Evolutionary conservation across 805 yeast genomes (phyloP), one percentile per base, ranked within the genome.

Genomic region (Ogataea degrootiae): DNA sequence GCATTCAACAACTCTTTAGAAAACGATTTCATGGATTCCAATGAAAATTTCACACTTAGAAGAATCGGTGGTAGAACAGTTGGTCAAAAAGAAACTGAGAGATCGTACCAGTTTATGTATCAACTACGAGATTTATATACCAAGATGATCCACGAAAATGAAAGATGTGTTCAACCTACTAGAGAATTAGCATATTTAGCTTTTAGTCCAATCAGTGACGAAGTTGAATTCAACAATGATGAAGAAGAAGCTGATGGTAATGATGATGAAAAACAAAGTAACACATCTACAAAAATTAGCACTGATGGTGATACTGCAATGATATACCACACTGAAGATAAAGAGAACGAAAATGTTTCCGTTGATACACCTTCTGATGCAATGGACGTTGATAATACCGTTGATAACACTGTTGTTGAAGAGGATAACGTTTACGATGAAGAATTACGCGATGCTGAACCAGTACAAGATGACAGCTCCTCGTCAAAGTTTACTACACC

Each of bases 11-110:
- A 66, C 21, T 58, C 65, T 7, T 51, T 59, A 16, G 57, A 55
- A 37, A 47, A 49, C 41, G 56, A 54, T 31, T 47, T 47, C 12
- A 70, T 65, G 41, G 57, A 63, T 12, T 62, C 52, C 12, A 58
- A 64, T 37, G 70, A 65, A 1, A 58, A 70, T 2, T 69, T 66
- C 46, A 52, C 61, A 22, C 61, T 67, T 22, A 79, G 96, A 58
- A 82, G 95, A 60, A 85, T 92, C 46, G 97, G 97, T 37, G 97
- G 97, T 2, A 74, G 97, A 45, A 73, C 70, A 21, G 92, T 91
- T 6, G 85, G 87, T n/a, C 72, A 67, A n/a, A 72, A 76, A 46
- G 98, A 94, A 66, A 80, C 87, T 4, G 78, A 78, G 53, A 74
- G 98, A 51, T 86, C 97, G 0, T 80, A 82, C 54, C 92, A 88